These are phyloP conservation scores for Sclerotinia subarctica DNA, from an alignment of 2,329 filamentous ascomycete species.

Conservation along the genomic window DNA sequence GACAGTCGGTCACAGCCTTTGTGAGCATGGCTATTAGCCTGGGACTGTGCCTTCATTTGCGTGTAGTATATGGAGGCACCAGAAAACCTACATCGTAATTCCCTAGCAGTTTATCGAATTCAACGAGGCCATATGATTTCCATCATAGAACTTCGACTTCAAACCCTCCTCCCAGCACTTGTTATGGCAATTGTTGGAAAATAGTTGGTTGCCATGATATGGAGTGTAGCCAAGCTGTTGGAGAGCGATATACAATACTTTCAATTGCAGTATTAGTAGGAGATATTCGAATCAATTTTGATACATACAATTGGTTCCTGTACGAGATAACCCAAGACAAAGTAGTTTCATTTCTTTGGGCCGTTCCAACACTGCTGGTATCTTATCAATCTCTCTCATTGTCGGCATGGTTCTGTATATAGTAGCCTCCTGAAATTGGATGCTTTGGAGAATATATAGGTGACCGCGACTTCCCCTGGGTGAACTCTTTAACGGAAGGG, in stretches of 20 bases:
- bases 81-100: neutral
- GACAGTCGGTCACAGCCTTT: neutral
- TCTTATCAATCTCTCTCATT: neutral
- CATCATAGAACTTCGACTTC: neutral
- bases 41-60: neutral
- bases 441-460: neutral
- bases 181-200: neutral
- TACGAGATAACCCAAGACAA: neutral
- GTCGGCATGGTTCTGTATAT: neutral
- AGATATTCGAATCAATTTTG: neutral
- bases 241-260: neutral
- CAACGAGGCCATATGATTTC: neutral
- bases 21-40: neutral
- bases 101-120: neutral
- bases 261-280: neutral
- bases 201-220: neutral
- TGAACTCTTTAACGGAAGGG: too few relatives aligned
- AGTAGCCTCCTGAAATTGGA: neutral
- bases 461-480: neutral
- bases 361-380: neutral
- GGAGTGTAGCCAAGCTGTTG: neutral
- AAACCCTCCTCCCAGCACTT: neutral
- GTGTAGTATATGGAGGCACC: neutral
- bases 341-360: neutral
- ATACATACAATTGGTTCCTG: neutral